Percentiles rank a stretch among this genome's conserved stretches.
Evolutionary conservation across 2,329 filamentous ascomycete species (phyloP).

Genomic region (Achaetomium macrosporum): DNA sequence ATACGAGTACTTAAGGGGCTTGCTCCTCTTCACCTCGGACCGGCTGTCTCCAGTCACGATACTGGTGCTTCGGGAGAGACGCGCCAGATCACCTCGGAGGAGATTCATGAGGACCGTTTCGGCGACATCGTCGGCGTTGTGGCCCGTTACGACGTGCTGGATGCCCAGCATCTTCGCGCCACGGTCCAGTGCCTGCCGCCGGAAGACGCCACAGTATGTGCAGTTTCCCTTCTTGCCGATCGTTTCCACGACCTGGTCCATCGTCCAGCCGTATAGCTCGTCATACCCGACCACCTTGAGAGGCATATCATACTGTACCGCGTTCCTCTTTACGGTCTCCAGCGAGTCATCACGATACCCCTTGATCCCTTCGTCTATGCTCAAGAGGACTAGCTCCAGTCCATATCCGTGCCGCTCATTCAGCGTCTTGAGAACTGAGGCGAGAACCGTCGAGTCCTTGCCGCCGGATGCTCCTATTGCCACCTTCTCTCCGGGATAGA

Average conservation of each 20-base stretch:
- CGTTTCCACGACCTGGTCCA: slow-evolving; percentile 96
- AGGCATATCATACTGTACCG: slow-evolving; percentile 82
- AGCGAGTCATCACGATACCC: slow-evolving; percentile 94
- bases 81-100: slow-evolving; percentile 79
- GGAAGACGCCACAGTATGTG: slow-evolving; percentile 96
- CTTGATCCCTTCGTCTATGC: slow-evolving; percentile 95
- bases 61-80: slow-evolving; percentile 80
- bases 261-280: slow-evolving; percentile 96
- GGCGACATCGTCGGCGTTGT: slow-evolving; percentile 95
- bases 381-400: slow-evolving; percentile 77
- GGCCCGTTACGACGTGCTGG: slow-evolving; percentile 90
- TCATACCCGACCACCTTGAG: slow-evolving; percentile 89
- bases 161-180: slow-evolving; percentile 84
- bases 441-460: slow-evolving; percentile 94
- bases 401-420: slow-evolving; percentile 87
- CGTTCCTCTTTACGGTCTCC: slow-evolving; percentile 94
- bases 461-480: slow-evolving; percentile 95
- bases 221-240: slow-evolving; percentile 98
- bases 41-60: slow-evolving; percentile 74
- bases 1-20: slow-evolving; percentile 96
- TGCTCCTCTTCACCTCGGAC: slow-evolving; percentile 91
- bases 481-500: slow-evolving; percentile 74
- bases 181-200: slow-evolving; percentile 86
- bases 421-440: slow-evolving; percentile 87
- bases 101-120: slow-evolving; percentile 98